These are phyloP conservation scores for Candida verbasci DNA, from an alignment of 805 yeast genomes.

Conservation along the genomic window DNA sequence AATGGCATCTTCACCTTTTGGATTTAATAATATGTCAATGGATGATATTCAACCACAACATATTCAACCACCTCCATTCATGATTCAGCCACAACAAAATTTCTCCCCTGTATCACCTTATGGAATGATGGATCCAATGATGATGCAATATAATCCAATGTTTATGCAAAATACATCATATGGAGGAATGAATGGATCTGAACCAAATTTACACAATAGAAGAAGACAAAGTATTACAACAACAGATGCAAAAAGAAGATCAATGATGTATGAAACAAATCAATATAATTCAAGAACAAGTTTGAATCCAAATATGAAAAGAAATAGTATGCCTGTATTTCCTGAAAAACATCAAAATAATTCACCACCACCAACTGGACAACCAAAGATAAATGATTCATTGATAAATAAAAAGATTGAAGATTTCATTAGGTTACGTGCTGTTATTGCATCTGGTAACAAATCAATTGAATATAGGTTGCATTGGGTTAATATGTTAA, in stretches of 20 bases:
- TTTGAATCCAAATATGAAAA: slow-evolving; percentile 2
- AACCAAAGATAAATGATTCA: slow-evolving; percentile 16
- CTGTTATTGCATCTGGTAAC: slow-evolving; percentile 36
- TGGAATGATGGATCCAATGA: slow-evolving; percentile 6
- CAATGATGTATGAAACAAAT: slow-evolving; percentile 9
- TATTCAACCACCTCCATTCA: background rate
- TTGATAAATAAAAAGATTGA: slow-evolving; percentile 27
- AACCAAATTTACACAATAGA: slow-evolving; percentile 4
- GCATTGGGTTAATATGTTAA: slow-evolving; percentile 40
- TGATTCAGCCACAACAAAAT: slow-evolving; percentile 5
- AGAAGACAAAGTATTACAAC: slow-evolving; percentile 17
- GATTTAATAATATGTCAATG: slow-evolving; percentile 1
- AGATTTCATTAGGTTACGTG: slow-evolving; percentile 30
- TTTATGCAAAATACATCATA: slow-evolving; percentile 15
- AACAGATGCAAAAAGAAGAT: slow-evolving; percentile 12
- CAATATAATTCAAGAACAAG: background rate
- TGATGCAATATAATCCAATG: slow-evolving; percentile 12
- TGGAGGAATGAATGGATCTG: slow-evolving; percentile 7
- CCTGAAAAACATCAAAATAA: slow-evolving; percentile 4
- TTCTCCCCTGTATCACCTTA: slow-evolving; percentile 2
- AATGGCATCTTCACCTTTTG: background rate
- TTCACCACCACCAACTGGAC: slow-evolving; percentile 4
- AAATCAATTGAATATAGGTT: slow-evolving; percentile 38
- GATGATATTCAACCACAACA: background rate
- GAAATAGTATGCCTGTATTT: slow-evolving; percentile 11